A percentile compares a stretch with the other conserved stretches of the same genome.
These are phyloP conservation scores for Moniliella sp. DNA, from an alignment of 1,284 basidiomycete species.

Conservation along the genomic window DNA sequence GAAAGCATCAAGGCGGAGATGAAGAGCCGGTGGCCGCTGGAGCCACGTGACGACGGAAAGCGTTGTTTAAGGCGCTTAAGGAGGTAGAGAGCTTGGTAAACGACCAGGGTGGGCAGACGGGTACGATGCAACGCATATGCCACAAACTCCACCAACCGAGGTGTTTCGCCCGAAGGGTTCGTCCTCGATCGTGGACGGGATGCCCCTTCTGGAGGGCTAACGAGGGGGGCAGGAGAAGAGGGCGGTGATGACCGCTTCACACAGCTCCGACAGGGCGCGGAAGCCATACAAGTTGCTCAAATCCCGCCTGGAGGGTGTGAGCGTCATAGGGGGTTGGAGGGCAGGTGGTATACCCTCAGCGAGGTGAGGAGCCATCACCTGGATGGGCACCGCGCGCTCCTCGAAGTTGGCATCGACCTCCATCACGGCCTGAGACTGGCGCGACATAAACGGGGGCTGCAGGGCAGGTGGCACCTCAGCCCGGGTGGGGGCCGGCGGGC, in stretches of 20 bases:
- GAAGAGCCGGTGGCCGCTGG: conserved; percentile 32
- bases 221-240: conserved; percentile 25
- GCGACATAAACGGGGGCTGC: no score
- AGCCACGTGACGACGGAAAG: conserved; percentile 29
- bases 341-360: no score
- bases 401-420: no score
- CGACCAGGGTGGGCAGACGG: conserved; percentile 22
- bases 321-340: no score
- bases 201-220: no score
- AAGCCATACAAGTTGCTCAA: no score
- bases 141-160: conserved; percentile 31
- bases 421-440: no score
- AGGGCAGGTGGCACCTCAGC: no score
- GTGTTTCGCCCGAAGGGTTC: conserved; percentile 2
- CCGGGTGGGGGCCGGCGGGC: no score
- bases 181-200: conserved; percentile 5
- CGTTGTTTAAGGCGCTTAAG: conserved; percentile 28
- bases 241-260: conserved; percentile 21
- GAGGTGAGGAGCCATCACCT: no score
- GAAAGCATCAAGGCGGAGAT: conserved; percentile 34
- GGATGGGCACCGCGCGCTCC: no score
- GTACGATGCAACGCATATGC: conserved; percentile 33
- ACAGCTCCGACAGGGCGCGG: conserved; percentile 20
- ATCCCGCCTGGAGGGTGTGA: no score
- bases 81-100: conserved; percentile 25